Percentiles rank a stretch among this genome's conserved stretches.
Evolutionary conservation across 257 asterid species (phyloP).

Genomic region (Ehretia macrophylla): DNA sequence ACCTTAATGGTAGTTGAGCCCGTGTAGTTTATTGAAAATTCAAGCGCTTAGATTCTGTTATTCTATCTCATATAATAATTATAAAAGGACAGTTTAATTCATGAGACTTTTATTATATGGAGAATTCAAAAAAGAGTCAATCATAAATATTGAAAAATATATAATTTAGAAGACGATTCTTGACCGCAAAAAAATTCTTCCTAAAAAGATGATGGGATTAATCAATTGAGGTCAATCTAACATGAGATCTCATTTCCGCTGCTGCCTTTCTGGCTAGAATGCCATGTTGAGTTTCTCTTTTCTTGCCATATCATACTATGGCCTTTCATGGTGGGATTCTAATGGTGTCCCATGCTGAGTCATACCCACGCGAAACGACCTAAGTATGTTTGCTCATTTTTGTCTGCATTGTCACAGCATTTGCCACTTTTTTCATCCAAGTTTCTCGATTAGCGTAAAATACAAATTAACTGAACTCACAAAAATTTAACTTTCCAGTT

Average conservation of each 20-base stretch:
- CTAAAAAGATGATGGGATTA: not conserved
- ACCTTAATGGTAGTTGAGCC: too few species aligned
- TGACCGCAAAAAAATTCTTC: not conserved
- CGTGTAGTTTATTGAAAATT: too few species aligned
- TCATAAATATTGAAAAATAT: too few species aligned
- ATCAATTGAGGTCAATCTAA: slow-evolving; percentile 5
- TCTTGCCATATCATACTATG: not conserved
- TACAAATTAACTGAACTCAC: too few species aligned
- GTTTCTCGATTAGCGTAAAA: not conserved
- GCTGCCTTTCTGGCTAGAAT: not conserved
- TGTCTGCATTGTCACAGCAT: slow-evolving; percentile 13
- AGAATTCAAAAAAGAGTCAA: too few species aligned
- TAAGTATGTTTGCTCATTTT: slow-evolving; percentile 8
- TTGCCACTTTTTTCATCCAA: slow-evolving; percentile 7
- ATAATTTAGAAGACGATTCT: not conserved
- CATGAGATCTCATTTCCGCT: not conserved
- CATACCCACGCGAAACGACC: slow-evolving; percentile 50
- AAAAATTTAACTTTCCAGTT: not conserved
- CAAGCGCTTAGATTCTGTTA: too few species aligned
- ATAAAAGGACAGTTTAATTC: too few species aligned
- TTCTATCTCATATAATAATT: too few species aligned
- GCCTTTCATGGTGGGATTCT: not conserved
- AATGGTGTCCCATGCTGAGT: slow-evolving; percentile 35
- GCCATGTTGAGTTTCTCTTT: not conserved
- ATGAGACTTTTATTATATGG: too few species aligned